Percentiles rank a stretch among this genome's conserved stretches.
These are phyloP conservation scores for Cardamine occulta DNA, from an alignment of 345 rosid species.

Conservation along the genomic window DNA sequence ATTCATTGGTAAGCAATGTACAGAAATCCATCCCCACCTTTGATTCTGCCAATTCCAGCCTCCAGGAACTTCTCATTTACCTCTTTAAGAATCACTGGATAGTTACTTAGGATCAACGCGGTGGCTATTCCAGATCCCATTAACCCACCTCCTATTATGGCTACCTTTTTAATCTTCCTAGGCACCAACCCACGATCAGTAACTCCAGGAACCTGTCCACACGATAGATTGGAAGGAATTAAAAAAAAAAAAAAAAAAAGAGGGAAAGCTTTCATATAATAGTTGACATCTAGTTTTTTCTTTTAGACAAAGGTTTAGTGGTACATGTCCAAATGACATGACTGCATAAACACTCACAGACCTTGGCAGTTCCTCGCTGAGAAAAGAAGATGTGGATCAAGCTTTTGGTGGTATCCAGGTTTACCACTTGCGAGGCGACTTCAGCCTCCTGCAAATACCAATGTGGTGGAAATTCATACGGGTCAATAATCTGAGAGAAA, in stretches of 20 bases:
- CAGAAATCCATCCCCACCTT: conserved; percentile 52
- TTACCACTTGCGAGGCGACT: conserved; percentile 60
- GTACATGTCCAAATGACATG: conserved; percentile 20
- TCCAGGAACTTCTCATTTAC: conserved; percentile 85
- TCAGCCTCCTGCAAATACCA: conserved; percentile 69
- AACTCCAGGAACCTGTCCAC: conserved; percentile 79
- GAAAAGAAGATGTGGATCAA: conserved; percentile 90
- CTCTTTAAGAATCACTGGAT: conserved; percentile 85
- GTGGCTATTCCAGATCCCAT: conserved; percentile 99
- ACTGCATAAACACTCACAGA: conserved; percentile 33
- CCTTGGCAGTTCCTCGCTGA: conserved; percentile 90
- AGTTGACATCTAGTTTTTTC: background rate
- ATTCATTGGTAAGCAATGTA: conserved; percentile 29
- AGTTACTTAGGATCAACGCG: conserved; percentile 78
- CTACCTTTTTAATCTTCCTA: conserved; percentile 74
- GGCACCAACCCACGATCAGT: conserved; percentile 80
- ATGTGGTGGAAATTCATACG: conserved; percentile 5
- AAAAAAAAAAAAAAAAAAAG: background rate
- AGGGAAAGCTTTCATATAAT: background rate
- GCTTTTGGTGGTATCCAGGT: conserved; percentile 76
- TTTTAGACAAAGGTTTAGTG: background rate
- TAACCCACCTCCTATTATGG: conserved; percentile 92
- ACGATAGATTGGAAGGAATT: conserved; percentile 15
- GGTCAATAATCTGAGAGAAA: conserved; percentile 1
- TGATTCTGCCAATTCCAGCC: conserved; percentile 84